A percentile compares a stretch with the other conserved stretches of the same genome.
These are phyloP conservation scores for Zychaea mexicana DNA, from an alignment of 371 early-diverging fungal species.

Conservation along the genomic window DNA sequence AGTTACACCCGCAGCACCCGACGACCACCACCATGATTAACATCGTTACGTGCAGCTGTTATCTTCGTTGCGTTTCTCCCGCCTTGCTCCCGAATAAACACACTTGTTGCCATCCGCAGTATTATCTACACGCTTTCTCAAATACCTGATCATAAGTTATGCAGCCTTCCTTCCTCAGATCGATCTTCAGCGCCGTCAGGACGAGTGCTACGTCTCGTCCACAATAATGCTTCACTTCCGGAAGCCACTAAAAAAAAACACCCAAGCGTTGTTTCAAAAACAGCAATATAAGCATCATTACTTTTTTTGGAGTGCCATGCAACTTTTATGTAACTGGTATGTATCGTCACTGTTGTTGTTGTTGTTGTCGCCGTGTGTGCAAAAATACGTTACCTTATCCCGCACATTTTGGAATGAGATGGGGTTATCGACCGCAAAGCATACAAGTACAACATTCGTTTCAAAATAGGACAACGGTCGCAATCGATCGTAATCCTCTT, in stretches of 20 bases:
- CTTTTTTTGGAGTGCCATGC: not conserved
- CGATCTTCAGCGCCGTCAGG: conserved; percentile 69
- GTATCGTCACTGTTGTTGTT: not conserved
- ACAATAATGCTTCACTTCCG: conserved; percentile 67
- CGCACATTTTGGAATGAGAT: conserved; percentile 82
- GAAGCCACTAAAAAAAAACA: conserved; percentile 56
- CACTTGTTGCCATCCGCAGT: no score
- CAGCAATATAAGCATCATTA: not conserved
- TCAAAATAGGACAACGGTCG: conserved; percentile 86
- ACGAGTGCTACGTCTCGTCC: conserved; percentile 61
- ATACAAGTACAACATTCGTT: conserved; percentile 88
- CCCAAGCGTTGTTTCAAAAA: not conserved
- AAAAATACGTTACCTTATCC: conserved; percentile 71
- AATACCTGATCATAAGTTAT: conserved; percentile 33
- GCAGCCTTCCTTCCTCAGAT: conserved; percentile 45
- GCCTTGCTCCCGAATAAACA: not conserved
- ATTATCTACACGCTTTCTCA: not conserved
- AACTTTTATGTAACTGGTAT: not conserved
- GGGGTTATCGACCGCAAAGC: conserved; percentile 79
- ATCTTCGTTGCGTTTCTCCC: not conserved
- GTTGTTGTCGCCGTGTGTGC: not conserved
- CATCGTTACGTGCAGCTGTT: not conserved
- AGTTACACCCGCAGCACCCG: not conserved
- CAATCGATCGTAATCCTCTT: conserved; percentile 85
- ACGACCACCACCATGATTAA: no score